Percentiles rank a stretch among this genome's conserved stretches.
Evolutionary conservation across 2,329 filamentous ascomycete genomes (phyloP).

Genomic region (Ceratocystiopsis brevicomis): DNA sequence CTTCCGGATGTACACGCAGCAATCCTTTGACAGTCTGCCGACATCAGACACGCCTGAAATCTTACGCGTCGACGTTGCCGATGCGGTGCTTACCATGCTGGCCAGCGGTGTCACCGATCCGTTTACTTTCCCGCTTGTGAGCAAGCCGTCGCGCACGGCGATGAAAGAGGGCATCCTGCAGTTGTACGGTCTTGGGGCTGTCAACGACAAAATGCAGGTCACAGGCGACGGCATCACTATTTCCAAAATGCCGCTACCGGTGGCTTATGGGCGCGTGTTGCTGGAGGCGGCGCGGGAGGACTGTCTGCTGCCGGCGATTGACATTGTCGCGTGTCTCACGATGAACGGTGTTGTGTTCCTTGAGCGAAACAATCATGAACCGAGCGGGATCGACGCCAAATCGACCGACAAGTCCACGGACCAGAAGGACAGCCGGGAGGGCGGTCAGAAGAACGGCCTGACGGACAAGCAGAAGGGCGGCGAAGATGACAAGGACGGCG

Average conservation of each 20-base stretch:
- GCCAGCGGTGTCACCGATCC: slow-evolving; percentile 72
- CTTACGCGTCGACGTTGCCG: slow-evolving; percentile 68
- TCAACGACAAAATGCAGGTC: slow-evolving; percentile 53
- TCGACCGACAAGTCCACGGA: too few species aligned
- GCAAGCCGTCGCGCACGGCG: slow-evolving; percentile 56
- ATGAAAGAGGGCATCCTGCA: slow-evolving; percentile 69
- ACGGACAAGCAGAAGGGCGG: slow-evolving; percentile 19
- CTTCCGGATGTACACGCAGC: slow-evolving; percentile 72
- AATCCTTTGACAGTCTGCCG: slow-evolving; percentile 52
- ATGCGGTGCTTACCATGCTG: slow-evolving; percentile 82
- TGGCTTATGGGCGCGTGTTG: slow-evolving; percentile 62
- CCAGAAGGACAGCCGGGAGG: too few species aligned
- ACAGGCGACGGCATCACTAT: slow-evolving; percentile 58
- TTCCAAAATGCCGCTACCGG: slow-evolving; percentile 65
- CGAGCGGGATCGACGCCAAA: too few species aligned
- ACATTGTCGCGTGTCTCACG: slow-evolving; percentile 52
- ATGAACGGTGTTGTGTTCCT: slow-evolving; percentile 11
- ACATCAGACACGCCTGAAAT: slow-evolving; percentile 68
- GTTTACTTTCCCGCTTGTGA: slow-evolving; percentile 66
- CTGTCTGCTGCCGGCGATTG: slow-evolving; percentile 67
- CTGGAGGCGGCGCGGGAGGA: slow-evolving; percentile 57
- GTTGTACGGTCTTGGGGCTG: slow-evolving; percentile 57
- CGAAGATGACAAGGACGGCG: slow-evolving; percentile 27
- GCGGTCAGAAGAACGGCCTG: slow-evolving; percentile 29
- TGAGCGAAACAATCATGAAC: too few species aligned